Base-by-base conservation (phyloP, 1,139 yeast species). In the Sugiyamaella paludigena region DNA sequence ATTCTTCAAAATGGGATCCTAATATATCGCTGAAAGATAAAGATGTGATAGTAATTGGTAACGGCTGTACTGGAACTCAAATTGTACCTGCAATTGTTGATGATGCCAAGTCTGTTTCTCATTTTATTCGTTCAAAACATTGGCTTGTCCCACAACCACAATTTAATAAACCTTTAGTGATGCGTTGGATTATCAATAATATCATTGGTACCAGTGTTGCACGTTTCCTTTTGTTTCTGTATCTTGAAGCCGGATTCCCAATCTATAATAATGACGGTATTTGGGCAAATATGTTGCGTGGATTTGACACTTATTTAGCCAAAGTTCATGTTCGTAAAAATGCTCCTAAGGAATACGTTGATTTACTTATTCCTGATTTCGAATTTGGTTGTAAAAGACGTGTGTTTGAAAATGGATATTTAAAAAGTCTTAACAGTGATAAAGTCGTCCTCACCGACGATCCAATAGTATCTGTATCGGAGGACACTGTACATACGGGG, bases 31-130 rank as follows among this genome's bases (percentile, higher is more conserved):
- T 75, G 52, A 61, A 65, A 45, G 68, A 59, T 42, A 72, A 72
- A 46, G 63, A 64, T n/a, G 72, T 73, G 7, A 63, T 67, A 16
- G 71, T 73, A 9, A 58, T 73, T 41, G 77, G 77, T 30, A 73
- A 73, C 53, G 77, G 77, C 1, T 71, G 76, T 50, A 70, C 74
- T 13, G 77, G 75, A 9, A 68, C 66, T 36, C 77, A 73, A 54
- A 63, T 72, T n/a, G 58, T 72, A 2, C 76, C 62, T 11, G 59
- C 58, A 10, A 44, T 59, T 31, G 55, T 51, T n/a, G 51, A 49
- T 10, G 47, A 54, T 16, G 54, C 52, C 36, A 49, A 48, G 36
- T 49, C 53, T 13, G 46, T 59, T 24, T 47, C 50, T 9, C 59
- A 55, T 36, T 60, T 58, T 36, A 57, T 57, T 10, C 55, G 63